Percentiles rank a stretch among this genome's conserved stretches.
Evolutionary conservation across 495 filamentous ascomycete species (phyloP).

Genomic region (Penicillium cinerascens): DNA sequence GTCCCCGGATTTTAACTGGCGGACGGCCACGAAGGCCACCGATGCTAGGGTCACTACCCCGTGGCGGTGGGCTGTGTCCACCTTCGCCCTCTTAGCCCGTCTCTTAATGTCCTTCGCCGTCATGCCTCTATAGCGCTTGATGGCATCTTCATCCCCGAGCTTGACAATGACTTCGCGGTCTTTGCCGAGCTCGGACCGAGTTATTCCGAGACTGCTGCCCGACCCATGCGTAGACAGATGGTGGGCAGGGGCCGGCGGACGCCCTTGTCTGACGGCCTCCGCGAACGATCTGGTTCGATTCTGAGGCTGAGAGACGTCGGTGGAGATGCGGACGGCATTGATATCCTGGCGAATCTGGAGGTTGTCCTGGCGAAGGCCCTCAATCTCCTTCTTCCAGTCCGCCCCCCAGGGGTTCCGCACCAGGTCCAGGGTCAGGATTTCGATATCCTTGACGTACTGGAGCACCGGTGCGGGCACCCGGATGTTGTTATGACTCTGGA

Average conservation of each 20-base stretch:
- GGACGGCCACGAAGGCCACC: neutral
- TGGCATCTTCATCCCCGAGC: neutral
- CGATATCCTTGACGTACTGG: too few species aligned
- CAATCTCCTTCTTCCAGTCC: slow-evolving; percentile 4
- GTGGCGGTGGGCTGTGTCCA: neutral
- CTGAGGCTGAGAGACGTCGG: neutral
- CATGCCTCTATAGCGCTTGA: neutral
- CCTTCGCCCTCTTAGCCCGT: neutral
- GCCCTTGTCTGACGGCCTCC: neutral
- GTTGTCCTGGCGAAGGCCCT: neutral
- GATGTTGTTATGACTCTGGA: too few species aligned
- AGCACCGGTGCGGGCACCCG: too few species aligned
- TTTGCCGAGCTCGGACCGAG: neutral
- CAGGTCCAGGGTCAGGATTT: too few species aligned
- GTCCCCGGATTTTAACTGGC: slow-evolving; percentile 2
- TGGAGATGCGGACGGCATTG: neutral
- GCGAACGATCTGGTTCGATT: neutral
- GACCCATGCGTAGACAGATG: neutral
- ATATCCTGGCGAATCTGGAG: neutral
- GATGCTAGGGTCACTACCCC: too few species aligned
- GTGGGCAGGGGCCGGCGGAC: neutral
- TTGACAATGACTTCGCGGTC: neutral
- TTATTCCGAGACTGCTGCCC: neutral
- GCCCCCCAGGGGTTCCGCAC: neutral
- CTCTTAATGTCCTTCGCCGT: neutral